Base-by-base conservation (phyloP, 2,329 filamentous ascomycete species). In the Rutstroemia sp. region DNA sequence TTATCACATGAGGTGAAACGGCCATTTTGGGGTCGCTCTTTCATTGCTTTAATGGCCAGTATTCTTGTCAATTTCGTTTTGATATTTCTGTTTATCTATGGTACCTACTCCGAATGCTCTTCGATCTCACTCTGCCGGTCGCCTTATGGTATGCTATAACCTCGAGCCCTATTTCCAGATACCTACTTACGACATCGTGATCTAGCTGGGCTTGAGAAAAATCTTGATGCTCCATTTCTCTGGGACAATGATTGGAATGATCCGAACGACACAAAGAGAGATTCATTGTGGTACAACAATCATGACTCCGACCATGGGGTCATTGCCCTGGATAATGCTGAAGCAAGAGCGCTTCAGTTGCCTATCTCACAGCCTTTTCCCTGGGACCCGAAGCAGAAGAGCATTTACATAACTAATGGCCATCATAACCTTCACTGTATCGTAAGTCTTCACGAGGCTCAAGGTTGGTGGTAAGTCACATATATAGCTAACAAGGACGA, bases 401-500 rank as follows among this genome's bases (percentile, higher is more conserved):
- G 40, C 7, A 45, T 54, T 17, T 54, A 54, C 21, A 36, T 46
- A n/a, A 14, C 38, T 5, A 54, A 54, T 19, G 27, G 36, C 4
- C 44, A 46, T 23, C 51, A 54, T 47, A n/a, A 36, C n/a, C 27
- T 54, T 14, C 40, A 54, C 17, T 54, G 51, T 23, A 10, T 54
- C 8, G 19, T 54, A 46, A 34, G 39, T 34, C 17, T 17, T 23
- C 19, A 3, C 30, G 8, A 19, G 2, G 7, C 14, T 27, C 21
- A 4, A 4, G 21, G 21, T 23, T 23, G 21, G 21, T 23, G 2
- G 21, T 2, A 2, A 23, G 21, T 23, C 21, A 23, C 21, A 4
- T 23, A 23, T 23, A 23, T 23, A 23, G 21, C 21, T 23, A 23
- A 23, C 21, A 23, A 23, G 21, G 21, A 44, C 19, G 19, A 12